A percentile compares a stretch with the other conserved stretches of the same genome.
Evolutionary conservation across 352 stramenopile species (phyloP).

Genomic region (Globisporangium acanthophoron): DNA sequence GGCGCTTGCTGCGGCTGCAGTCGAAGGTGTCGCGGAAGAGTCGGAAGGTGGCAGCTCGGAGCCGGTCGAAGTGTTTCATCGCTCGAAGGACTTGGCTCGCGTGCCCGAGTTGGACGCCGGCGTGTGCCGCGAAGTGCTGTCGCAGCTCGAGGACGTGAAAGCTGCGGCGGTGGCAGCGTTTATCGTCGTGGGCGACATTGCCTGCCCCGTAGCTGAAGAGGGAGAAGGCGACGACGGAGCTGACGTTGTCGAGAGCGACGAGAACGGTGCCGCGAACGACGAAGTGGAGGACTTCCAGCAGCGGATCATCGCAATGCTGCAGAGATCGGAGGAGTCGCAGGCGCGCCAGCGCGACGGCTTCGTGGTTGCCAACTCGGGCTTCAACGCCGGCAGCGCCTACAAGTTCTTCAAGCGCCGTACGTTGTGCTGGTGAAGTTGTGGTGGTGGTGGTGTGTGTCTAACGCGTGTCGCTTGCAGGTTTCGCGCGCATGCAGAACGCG

Average conservation of each 20-base stretch:
- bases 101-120: constrained; percentile 37
- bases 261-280: constrained; percentile 2
- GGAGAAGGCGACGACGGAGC: constrained; percentile 6
- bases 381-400: constrained; percentile 49
- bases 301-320: constrained; percentile 43
- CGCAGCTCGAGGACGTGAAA: constrained; percentile 45
- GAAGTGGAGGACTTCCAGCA: constrained; percentile 43
- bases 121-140: constrained; percentile 44
- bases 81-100: constrained; percentile 22
- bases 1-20: constrained; percentile 7
- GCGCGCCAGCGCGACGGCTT: constrained; percentile 44
- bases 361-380: constrained; percentile 34
- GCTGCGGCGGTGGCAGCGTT: constrained; percentile 12
- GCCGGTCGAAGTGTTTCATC: constrained; percentile 35
- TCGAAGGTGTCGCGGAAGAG: neutral
- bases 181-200: constrained; percentile 58
- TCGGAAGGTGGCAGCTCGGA: constrained; percentile 2
- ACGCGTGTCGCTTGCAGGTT: constrained; percentile 13
- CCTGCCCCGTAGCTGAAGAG: constrained; percentile 37
- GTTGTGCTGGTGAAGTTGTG: constrained; percentile 10
- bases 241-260: neutral
- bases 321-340: constrained; percentile 41
- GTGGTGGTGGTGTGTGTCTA: neutral
- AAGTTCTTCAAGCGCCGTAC: constrained; percentile 71
- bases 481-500: constrained; percentile 16